These are phyloP conservation scores for Fusarium fujikuroi DNA, from an alignment of 2,329 filamentous ascomycete genomes.

Conservation along the genomic window DNA sequence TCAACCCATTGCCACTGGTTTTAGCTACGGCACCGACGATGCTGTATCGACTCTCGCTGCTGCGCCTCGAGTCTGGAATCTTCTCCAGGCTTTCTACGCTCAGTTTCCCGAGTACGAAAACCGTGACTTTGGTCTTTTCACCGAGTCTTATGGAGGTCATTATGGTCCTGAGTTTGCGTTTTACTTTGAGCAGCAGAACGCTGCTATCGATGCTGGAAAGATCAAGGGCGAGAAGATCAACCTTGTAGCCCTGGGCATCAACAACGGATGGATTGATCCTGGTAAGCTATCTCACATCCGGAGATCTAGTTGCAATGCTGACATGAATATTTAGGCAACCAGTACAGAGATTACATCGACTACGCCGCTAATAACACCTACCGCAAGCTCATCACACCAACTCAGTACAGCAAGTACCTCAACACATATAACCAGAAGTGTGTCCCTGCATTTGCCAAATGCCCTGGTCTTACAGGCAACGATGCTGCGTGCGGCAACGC, in stretches of 20 bases:
- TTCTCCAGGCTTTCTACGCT: conserved; percentile 70
- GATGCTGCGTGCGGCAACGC: conserved; percentile 43
- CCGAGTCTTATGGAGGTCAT: conserved; percentile 66
- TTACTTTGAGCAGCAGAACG: conserved; percentile 67
- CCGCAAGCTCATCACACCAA: conserved; percentile 41
- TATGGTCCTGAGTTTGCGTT: conserved; percentile 66
- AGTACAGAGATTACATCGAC: conserved; percentile 47
- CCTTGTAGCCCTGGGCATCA: conserved; percentile 63
- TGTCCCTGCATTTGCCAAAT: conserved; percentile 38
- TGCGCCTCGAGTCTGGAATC: conserved; percentile 57
- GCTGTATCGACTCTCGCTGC: conserved; percentile 46
- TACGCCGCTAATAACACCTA: conserved; percentile 50
- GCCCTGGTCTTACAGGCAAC: conserved; percentile 28
- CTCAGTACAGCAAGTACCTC: conserved; percentile 31
- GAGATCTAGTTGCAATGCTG: accelerated
- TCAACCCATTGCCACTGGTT: conserved; percentile 59
- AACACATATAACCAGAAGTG: conserved; percentile 45
- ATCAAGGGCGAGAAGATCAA: conserved; percentile 55
- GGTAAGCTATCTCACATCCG: conserved; percentile 11
- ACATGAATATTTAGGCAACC: not conserved
- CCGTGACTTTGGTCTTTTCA: conserved; percentile 65
- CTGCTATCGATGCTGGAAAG: conserved; percentile 57
- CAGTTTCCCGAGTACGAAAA: conserved; percentile 71
- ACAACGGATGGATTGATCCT: conserved; percentile 66
- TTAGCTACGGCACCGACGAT: conserved; percentile 41